These are phyloP conservation scores for Ophiostoma tasmaniense DNA, from an alignment of 2,329 filamentous ascomycete genomes.

Conservation along the genomic window DNA sequence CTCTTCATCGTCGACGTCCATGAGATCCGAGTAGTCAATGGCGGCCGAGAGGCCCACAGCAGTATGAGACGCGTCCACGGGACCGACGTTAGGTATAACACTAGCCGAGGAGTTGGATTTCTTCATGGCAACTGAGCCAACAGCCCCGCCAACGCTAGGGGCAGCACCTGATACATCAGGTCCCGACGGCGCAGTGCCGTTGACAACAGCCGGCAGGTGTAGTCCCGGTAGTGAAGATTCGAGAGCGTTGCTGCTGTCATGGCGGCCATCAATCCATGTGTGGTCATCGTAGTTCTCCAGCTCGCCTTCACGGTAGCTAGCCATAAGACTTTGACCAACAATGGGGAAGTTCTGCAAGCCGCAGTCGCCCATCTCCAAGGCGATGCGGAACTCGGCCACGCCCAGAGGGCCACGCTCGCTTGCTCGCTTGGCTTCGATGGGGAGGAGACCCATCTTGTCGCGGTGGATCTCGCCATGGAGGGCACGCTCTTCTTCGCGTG, in stretches of 20 bases:
- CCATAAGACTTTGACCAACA: slow-evolving; percentile 60
- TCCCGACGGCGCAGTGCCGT: slow-evolving; percentile 4
- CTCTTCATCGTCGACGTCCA: slow-evolving; percentile 51
- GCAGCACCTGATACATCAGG: neutral
- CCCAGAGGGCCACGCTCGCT: slow-evolving; percentile 62
- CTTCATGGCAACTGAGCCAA: slow-evolving; percentile 7
- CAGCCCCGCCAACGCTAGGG: neutral
- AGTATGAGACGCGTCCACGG: slow-evolving; percentile 14
- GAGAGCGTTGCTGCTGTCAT: neutral
- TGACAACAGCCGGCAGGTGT: neutral
- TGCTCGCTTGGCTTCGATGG: slow-evolving; percentile 70
- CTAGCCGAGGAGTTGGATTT: slow-evolving; percentile 13
- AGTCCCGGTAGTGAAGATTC: neutral
- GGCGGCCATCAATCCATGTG: slow-evolving; percentile 39
- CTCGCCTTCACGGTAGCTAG: slow-evolving; percentile 67
- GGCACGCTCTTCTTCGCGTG: slow-evolving; percentile 64
- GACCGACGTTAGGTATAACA: neutral
- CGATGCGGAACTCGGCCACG: slow-evolving; percentile 69
- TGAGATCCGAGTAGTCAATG: slow-evolving; percentile 40
- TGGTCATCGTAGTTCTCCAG: slow-evolving; percentile 59
- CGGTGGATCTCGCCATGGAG: slow-evolving; percentile 65
- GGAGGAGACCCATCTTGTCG: slow-evolving; percentile 69
- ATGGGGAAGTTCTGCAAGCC: slow-evolving; percentile 71
- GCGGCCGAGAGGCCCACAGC: slow-evolving; percentile 37
- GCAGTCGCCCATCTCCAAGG: slow-evolving; percentile 65